Base-by-base conservation (phyloP, 768 basidiomycete genomes). In the Cystofilobasidium macerans region DNA sequence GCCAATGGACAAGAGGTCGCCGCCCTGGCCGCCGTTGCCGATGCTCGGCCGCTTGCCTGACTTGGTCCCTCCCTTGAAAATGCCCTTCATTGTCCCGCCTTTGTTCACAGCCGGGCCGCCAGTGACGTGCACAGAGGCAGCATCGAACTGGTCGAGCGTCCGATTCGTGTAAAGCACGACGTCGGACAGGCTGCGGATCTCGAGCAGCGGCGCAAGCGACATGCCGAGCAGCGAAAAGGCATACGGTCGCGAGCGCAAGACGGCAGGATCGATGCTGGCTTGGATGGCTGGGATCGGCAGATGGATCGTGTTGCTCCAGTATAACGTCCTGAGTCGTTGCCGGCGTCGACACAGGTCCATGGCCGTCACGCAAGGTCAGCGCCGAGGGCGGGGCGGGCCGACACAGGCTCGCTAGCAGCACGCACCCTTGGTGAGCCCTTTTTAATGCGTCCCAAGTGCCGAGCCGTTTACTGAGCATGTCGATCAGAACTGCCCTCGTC, bases 201-300 rank as follows among this genome's bases (percentile, higher is more conserved):
- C 58, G 28, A 60, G 58, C 28, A 60, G n/a, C 20, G 58, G 58
- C 11, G 58, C 38, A 18, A 60, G 58, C 24, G 58, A 60, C 58
- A 60, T 60, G 24, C 58, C 58, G 38, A 60, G 58, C 9, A 60
- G 38, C 26, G 43, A 60, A 40, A 60, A 60, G 58, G 58, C 38
- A 40, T 60, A 60, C 0, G 58, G 58, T n/a, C 58, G 38, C 1
- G 38, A 42, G 36, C 58, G 58, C n/a, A 60, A 43, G 16, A 38
- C 38, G 22, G 38, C 26, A 5, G 58, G 58, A 14, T 60, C 58
- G 24, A 60, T 30, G 38, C 20, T 42, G 35, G 38, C 28, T 26
- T 60, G 38, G 43, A 60, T 40, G 4, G 38, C 58, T 1, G 38
- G 58, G 9, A 60, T 20, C 20, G 38, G 38, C 38, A 60, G 26